Evolutionary conservation across 2,329 filamentous ascomycete species (phyloP).

Genomic region (Triangularia verruculosa): DNA sequence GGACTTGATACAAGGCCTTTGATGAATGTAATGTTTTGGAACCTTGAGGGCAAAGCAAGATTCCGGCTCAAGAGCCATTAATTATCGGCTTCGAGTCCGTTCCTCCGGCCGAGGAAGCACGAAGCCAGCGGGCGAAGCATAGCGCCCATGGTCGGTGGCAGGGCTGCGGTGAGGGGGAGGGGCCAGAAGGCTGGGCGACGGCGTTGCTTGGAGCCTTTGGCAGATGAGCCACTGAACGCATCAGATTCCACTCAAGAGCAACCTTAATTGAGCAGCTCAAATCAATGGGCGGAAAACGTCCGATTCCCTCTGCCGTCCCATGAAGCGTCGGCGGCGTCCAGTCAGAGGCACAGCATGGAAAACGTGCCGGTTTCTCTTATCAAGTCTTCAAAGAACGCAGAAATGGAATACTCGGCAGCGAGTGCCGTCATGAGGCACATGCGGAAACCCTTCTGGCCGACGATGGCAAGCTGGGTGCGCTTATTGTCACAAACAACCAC

Average conservation of each 20-base stretch:
- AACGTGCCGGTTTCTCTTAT: constrained; percentile 5
- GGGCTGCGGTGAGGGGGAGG: background rate
- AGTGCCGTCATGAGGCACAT: constrained; percentile 6
- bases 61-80: background rate
- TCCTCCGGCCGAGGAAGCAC: constrained; percentile 14
- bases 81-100: constrained; percentile 12
- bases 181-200: background rate
- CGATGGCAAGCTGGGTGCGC: background rate
- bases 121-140: background rate
- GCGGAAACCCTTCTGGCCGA: background rate
- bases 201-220: background rate
- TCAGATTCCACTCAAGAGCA: background rate
- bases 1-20: background rate
- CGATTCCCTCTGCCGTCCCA: background rate
- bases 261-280: constrained; percentile 13
- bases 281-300: background rate
- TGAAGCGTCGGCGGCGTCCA: background rate
- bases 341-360: constrained; percentile 1
- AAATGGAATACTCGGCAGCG: constrained; percentile 5
- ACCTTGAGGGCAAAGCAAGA: no score
- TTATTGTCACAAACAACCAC: background rate
- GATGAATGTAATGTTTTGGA: no score
- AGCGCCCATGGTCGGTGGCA: background rate
- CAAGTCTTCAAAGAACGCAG: background rate
- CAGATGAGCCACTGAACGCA: background rate